Base-by-base conservation (phyloP, 257 asterid genomes). In the Solanum chiquidenum region DNA sequence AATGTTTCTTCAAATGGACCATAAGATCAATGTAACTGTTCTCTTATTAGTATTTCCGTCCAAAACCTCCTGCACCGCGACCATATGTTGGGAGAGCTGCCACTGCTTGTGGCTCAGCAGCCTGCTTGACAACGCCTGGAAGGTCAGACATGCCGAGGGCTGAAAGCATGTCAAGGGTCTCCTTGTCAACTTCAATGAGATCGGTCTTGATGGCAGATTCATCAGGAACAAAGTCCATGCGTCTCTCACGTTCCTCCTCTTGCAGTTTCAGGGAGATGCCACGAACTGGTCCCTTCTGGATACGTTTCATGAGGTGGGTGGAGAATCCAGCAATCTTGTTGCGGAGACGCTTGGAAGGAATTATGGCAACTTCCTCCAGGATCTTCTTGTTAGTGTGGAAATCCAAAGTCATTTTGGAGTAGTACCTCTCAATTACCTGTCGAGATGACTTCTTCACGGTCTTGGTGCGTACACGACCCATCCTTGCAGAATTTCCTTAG, bases 381-480 rank as follows among this genome's bases (percentile, higher is more conserved):
- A 91, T 74, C 92, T 91, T 91, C 91, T 91, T 91, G 90, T 91
- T 91, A 4, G 93, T 91, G 88, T 91, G 94, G 88, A 93, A 91
- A 71, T 93, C 95, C 83, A 89, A 83, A 5, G 95, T 93, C 94
- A 93, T 91, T 55, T 93, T 91, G 4, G 95, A 93, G 83, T 91
- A 93, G 71, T 93, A 90, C 86, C 88, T 87, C 76, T 93, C 95
- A 23, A 93, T 93, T 71, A 93, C 92, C 87, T 89, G 94, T 34
- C 95, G 88, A 12, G 95, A 93, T 49, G 94, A 89, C 87, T 91
- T 93, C 93, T 91, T 91, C 88, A 92, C 92, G 0, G 94, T 92
- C 89, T 92, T 92, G 46, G 94, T 92, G 13, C 94, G 90, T 1
- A 92, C 93, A 33, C 94, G 95, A 49, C 95, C 95, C 95, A 92